Conservation (phyloP, 169 alveolate genomes). For the Plasmodium falciparum region DNA sequence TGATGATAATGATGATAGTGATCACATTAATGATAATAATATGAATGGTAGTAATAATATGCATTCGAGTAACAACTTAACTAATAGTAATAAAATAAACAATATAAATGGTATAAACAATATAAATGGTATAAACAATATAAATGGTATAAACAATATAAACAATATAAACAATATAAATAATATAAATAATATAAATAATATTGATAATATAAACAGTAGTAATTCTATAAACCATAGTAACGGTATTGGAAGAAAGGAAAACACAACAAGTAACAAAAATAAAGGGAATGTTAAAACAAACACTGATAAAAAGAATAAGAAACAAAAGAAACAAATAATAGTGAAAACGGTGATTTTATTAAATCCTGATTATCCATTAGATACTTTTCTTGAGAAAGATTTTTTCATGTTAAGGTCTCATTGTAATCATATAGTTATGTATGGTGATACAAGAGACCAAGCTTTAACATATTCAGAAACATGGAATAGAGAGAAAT, state of each 20-base stretch:
- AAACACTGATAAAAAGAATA: slow-evolving; percentile 1
- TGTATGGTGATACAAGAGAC: slow-evolving; percentile 90
- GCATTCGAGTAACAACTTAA: neutral
- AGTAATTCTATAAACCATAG: neutral
- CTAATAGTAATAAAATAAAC: neutral
- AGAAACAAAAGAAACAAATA: slow-evolving; percentile 51
- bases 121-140: neutral
- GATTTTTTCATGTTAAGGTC: slow-evolving; percentile 88
- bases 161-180: neutral
- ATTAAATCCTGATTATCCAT: slow-evolving; percentile 87
- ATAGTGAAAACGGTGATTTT: slow-evolving; percentile 86
- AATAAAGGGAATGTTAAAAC: neutral
- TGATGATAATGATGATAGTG: neutral
- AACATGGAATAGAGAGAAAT: slow-evolving; percentile 81
- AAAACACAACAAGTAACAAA: neutral
- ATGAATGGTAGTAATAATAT: neutral
- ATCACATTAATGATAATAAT: neutral
- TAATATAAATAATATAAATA: neutral
- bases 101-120: too few species aligned
- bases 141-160: neutral
- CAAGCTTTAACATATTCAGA: slow-evolving; percentile 83
- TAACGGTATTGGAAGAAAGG: neutral
- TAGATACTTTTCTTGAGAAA: slow-evolving; percentile 85
- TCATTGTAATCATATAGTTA: slow-evolving; percentile 89
- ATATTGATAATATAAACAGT: too few species aligned